Percentiles rank a stretch among this genome's conserved stretches.
phyloP scores from a whole-genome alignment of 2,329 filamentous ascomycete species.

The Hymenoscyphus fraxineus region DNA sequence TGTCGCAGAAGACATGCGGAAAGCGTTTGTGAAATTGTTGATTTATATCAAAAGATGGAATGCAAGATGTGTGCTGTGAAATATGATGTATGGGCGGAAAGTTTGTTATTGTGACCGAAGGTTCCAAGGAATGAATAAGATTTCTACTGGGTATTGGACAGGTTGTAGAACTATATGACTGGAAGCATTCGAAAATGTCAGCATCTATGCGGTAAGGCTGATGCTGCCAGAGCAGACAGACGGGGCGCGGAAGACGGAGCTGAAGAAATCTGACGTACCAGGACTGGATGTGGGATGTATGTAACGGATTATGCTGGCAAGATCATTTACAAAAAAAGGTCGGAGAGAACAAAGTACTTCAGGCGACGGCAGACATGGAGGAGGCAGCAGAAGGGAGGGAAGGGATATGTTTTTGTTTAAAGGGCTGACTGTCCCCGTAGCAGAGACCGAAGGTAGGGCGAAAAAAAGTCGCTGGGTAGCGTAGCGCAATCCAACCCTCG shows the following conservation, averaged over 20 bases:
- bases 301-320: constrained; percentile 30
- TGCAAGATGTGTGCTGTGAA: constrained; percentile 12
- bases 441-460: constrained; percentile 24
- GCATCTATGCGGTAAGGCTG: constrained; percentile 35
- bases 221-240: constrained; percentile 14
- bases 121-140: constrained; percentile 25
- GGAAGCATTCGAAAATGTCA: constrained; percentile 29
- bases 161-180: constrained; percentile 36
- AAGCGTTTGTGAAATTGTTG: constrained; percentile 35
- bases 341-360: constrained; percentile 24
- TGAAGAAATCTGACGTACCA: constrained; percentile 28
- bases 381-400: constrained; percentile 19
- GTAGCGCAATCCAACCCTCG: constrained; percentile 36
- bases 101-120: constrained; percentile 18
- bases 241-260: constrained; percentile 21
- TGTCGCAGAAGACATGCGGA: constrained; percentile 34
- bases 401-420: constrained; percentile 30
- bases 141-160: constrained; percentile 32
- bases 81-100: constrained; percentile 22
- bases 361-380: constrained; percentile 31
- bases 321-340: constrained; percentile 35
- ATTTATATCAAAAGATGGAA: constrained; percentile 15
- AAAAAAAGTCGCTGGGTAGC: constrained; percentile 17
- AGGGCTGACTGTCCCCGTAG: constrained; percentile 17
- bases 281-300: constrained; percentile 29